These are phyloP conservation scores for Neoarthrinium moseri DNA, from an alignment of 2,329 filamentous ascomycete genomes.

Conservation along the genomic window DNA sequence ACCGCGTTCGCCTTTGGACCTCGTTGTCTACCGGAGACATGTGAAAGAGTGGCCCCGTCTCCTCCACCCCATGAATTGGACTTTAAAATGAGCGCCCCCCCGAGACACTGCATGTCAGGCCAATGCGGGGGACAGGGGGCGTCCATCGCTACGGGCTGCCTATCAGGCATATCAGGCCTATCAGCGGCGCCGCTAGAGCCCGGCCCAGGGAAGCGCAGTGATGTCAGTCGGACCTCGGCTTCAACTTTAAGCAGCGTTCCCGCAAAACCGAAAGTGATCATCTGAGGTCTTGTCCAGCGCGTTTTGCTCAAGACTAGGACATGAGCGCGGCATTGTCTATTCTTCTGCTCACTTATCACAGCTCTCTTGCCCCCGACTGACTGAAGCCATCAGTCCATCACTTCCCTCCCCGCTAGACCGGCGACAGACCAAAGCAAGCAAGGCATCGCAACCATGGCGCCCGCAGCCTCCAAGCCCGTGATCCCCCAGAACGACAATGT, in stretches of 20 bases:
- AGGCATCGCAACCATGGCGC: conserved; percentile 22
- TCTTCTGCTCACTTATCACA: background rate
- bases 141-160: background rate
- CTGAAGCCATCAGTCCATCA: background rate
- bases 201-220: conserved; percentile 7
- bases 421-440: conserved; percentile 5
- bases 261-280: conserved; percentile 5
- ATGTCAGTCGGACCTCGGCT: conserved; percentile 13
- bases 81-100: background rate
- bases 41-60: no score
- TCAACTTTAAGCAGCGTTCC: background rate
- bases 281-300: no score
- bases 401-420: background rate
- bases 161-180: background rate
- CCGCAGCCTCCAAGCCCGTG: conserved; percentile 55
- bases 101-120: background rate
- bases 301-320: no score
- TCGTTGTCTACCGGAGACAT: no score
- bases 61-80: background rate
- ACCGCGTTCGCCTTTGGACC: no score
- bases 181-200: no score
- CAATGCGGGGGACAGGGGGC: conserved; percentile 4
- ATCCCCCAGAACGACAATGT: conserved; percentile 93
- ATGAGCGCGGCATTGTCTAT: conserved; percentile 1
- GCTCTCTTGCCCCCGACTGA: conserved; percentile 1